Evolutionary conservation across 257 asterid genomes (phyloP).

Genomic region (Prunella vulgaris): DNA sequence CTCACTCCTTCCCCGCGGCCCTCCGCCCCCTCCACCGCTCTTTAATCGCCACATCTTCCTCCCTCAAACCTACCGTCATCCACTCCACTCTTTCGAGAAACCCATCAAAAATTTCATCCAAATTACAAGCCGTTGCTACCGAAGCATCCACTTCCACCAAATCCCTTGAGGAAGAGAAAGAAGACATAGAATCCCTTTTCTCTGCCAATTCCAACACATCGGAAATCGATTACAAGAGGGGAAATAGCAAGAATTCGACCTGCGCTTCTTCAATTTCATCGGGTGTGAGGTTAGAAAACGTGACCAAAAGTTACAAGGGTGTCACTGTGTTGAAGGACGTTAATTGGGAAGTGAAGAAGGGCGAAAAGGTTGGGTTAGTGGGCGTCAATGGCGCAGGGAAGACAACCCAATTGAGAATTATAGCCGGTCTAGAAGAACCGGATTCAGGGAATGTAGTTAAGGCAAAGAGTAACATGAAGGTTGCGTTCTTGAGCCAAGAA

Average conservation of each 20-base stretch:
- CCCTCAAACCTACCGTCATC: slow-evolving; percentile 23
- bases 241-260: slow-evolving; percentile 30
- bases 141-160: slow-evolving; percentile 47
- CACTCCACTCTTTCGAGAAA: slow-evolving; percentile 19
- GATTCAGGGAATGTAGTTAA: slow-evolving; percentile 89
- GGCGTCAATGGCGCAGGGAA: slow-evolving; percentile 99
- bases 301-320: slow-evolving; percentile 78
- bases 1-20: slow-evolving; percentile 35
- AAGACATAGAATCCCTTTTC: slow-evolving; percentile 71
- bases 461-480: slow-evolving; percentile 76
- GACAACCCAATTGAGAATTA: slow-evolving; percentile 89
- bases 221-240: slow-evolving; percentile 42
- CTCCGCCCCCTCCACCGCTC: slow-evolving; percentile 41
- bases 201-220: slow-evolving; percentile 29
- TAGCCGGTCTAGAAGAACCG: slow-evolving; percentile 83
- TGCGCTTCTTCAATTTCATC: slow-evolving; percentile 90
- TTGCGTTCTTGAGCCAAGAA: slow-evolving; percentile 85
- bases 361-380: slow-evolving; percentile 89
- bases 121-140: slow-evolving; percentile 55
- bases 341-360: slow-evolving; percentile 93
- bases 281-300: slow-evolving; percentile 80
- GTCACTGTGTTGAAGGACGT: slow-evolving; percentile 76
- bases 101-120: slow-evolving; percentile 35
- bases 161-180: slow-evolving; percentile 42
- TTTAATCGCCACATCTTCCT: slow-evolving; percentile 26